Evolutionary conservation across 768 basidiomycete genomes (phyloP), one percentile per base, ranked within the genome.

Genomic region (Kockovaella imperatae): DNA sequence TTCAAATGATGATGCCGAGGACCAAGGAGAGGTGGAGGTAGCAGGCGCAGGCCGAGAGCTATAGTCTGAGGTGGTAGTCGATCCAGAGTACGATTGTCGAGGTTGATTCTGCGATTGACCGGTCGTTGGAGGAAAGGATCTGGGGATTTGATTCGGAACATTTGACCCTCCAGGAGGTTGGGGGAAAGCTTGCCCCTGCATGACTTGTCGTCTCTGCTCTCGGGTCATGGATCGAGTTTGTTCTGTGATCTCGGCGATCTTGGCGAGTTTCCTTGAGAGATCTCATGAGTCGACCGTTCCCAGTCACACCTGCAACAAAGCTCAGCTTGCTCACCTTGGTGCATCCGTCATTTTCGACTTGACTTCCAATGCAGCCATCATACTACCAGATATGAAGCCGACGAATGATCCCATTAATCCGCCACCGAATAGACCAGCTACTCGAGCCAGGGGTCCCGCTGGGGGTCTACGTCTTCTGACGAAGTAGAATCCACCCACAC

Each of bases 321-420:
- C 20, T 36, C n/a, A 26, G 17, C 11, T 18, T 6, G 56, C 59
- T 51, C 26, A 61, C 57, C 57, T 38, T 28, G 53, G 45, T 18
- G 57, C 47, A 53, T 64, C 57, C 24, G 44, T 41, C 62, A 64
- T 64, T 18, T 61, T 47, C 20, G 30, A 49, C 24, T 54, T 56
- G 3, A 64, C 62, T 44, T 64, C 59, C 38, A 59, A 13, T 1
- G 63, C 57, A 24, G 55, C 57, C 11, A 53, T 60, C 2, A 52
- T 55, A 5, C 60, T 58, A 4, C 58, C 63, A 5, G 60, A 34
- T 11, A 58, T 60, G 39, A 65, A 62, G 1, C 63, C 63, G 4
- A 60, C 18, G 35, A 65, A 62, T 5, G 44, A 46, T 10, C 60
- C 59, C 5, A 59, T 20, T n/a, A 45, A 38, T 8, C 52, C 52